These are phyloP conservation scores for Purpureocillium takamizusanense DNA, from an alignment of 2,329 filamentous ascomycete species.

Conservation along the genomic window DNA sequence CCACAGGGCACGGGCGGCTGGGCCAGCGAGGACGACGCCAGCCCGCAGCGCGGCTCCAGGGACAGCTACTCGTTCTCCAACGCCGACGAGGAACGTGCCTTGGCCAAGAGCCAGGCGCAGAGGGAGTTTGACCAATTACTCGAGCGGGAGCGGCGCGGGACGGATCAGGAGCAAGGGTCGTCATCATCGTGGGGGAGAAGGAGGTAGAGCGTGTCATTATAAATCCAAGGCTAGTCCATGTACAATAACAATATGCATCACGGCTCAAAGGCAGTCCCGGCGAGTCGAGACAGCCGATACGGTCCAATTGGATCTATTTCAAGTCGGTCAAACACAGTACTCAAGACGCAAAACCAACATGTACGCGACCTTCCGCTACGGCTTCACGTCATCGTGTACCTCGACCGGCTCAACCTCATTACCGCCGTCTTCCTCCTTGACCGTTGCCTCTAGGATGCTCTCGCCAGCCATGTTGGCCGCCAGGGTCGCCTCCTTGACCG, in stretches of 20 bases:
- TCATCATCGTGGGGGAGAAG: conserved; percentile 17
- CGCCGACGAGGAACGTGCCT: conserved; percentile 25
- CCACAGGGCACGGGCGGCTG: conserved; percentile 7
- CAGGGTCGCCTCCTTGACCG: conserved; percentile 23
- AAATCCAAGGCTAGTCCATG: no score
- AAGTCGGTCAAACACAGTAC: no score
- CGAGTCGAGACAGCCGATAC: no score
- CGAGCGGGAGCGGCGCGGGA: conserved; percentile 31
- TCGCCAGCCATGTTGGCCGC: conserved; percentile 34
- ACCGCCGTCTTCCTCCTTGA: conserved; percentile 24
- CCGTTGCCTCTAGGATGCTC: conserved; percentile 27
- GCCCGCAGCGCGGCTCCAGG: conserved; percentile 7
- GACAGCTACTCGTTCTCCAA: conserved; percentile 25
- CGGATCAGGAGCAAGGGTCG: conserved; percentile 15
- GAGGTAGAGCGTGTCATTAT: background rate
- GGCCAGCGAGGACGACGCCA: conserved; percentile 16
- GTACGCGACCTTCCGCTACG: conserved; percentile 9
- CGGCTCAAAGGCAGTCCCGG: no score
- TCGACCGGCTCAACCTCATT: conserved; percentile 23
- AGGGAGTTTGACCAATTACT: conserved; percentile 40
- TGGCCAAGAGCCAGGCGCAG: conserved; percentile 36
- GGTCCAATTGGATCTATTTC: background rate
- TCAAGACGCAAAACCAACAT: background rate
- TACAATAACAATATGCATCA: no score
- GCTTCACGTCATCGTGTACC: conserved; percentile 23